phyloP scores from a whole-genome alignment of 2,329 filamentous ascomycete species.

The Madurella fahalii region DNA sequence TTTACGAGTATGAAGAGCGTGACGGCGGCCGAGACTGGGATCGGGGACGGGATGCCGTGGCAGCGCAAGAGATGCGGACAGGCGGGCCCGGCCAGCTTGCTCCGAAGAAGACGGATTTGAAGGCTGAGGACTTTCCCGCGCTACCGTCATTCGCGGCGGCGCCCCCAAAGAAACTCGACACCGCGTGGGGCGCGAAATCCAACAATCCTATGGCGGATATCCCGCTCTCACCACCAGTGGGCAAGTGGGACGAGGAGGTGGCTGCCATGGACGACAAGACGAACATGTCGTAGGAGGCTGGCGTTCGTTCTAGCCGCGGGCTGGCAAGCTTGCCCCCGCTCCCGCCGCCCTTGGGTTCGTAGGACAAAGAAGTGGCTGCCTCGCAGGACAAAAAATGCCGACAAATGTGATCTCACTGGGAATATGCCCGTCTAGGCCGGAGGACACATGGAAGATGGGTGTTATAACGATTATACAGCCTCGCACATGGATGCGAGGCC shows the following conservation, averaged over 20 bases:
- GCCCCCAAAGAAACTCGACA: slow-evolving; percentile 28
- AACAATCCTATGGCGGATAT: slow-evolving; percentile 13
- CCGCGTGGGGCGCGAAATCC: slow-evolving; percentile 21
- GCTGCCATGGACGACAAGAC: slow-evolving; percentile 29
- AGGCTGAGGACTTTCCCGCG: slow-evolving; percentile 39
- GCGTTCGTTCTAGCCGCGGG: not conserved
- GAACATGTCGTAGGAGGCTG: not conserved
- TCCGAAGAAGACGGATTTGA: slow-evolving; percentile 27
- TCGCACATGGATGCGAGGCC: too few species aligned
- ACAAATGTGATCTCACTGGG: too few species aligned
- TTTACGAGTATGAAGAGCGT: slow-evolving; percentile 17
- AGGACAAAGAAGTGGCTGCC: too few species aligned
- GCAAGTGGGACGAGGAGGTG: slow-evolving; percentile 58
- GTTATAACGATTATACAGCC: too few species aligned
- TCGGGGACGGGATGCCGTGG: not conserved
- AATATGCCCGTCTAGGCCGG: too few species aligned
- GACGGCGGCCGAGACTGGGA: slow-evolving; percentile 5
- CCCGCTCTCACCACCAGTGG: slow-evolving; percentile 37
- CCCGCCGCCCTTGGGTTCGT: too few species aligned
- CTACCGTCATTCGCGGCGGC: slow-evolving; percentile 29
- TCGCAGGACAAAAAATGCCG: too few species aligned
- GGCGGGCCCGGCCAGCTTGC: not conserved
- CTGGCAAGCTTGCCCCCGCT: not conserved
- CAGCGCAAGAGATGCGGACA: not conserved
- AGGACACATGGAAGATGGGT: too few species aligned